Conservation (phyloP, 1,139 yeast genomes). For the Pichia sp. region DNA sequence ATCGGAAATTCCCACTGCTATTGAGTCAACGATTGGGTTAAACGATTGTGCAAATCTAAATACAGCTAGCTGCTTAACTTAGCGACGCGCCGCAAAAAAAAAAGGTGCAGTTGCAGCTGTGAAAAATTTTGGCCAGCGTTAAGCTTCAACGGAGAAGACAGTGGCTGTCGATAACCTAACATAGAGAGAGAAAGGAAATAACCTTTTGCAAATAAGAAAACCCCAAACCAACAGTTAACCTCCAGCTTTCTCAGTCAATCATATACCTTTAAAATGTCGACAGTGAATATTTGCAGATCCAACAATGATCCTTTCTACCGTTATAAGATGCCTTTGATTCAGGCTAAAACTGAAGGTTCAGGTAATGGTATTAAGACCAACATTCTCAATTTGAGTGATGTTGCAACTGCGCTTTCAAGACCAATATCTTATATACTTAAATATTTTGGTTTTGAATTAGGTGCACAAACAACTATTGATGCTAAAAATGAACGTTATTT, state of each 20-base stretch:
- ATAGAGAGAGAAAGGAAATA: no score
- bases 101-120: no score
- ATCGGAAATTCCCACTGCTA: no score
- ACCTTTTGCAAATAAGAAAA: no score
- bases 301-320: conserved; percentile 98
- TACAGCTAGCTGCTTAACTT: no score
- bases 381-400: conserved; percentile 82
- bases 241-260: not conserved
- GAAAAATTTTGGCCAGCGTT: no score
- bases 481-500: conserved; percentile 79
- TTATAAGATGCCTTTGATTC: conserved; percentile 97
- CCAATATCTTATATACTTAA: conserved; percentile 89
- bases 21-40: no score
- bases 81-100: no score
- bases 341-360: conserved; percentile 96
- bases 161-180: no score
- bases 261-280: conserved; percentile 66
- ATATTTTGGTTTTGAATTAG: conserved; percentile 92
- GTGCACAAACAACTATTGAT: conserved; percentile 86
- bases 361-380: conserved; percentile 99
- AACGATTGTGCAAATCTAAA: no score
- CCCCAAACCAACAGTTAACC: no score
- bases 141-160: no score
- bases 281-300: conserved; percentile 92
- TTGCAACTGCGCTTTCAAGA: conserved; percentile 89